Base-by-base conservation (phyloP, 2,329 filamentous ascomycete species). In the Hypoxylon sp. region DNA sequence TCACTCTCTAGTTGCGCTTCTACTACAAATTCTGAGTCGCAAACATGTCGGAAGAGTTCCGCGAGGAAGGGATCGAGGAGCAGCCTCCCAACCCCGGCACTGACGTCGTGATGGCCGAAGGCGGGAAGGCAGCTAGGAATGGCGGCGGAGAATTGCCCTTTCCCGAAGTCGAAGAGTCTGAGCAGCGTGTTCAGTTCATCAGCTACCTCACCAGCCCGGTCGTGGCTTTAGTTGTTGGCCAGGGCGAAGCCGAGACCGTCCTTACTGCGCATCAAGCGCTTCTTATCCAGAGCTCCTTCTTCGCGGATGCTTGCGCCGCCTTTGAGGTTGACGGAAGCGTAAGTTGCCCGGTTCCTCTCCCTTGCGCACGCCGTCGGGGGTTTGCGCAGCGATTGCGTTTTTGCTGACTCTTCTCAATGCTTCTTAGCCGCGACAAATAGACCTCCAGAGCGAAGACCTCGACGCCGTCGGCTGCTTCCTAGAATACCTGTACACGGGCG, bases 261-360 rank as follows among this genome's bases (percentile, higher is more conserved):
- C 82, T 97, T 56, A 88, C 86, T 20, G 91, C 91, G 5, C 93
- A 97, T 74, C 89, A 96, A 76, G 87, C 81, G 2, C 82, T 97
- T 21, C 81, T 98, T 29, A 70, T 78, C 9, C 83, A 88, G 72
- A 94, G 91, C 38, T 90, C 92, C 0, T 92, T 83, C 74, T 91
- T 97, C 70, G 79, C 80, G 9, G 82, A 86, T 18, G 79, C 83
- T 5, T 86, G 88, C 70, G 79, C 81, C 9, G 75, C 82, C 46
- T 89, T 92, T 69, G 78, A 79, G 42, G 80, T 85, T 26, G 83
- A 86, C 48, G 81, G 81, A 43, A 82, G 81, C 56, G 88, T 90
- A 75, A 62, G 84, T 78, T 23, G 27, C 8, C 15, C 13, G 23
- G 29, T 43, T 21, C 23, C 20, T 13, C 13, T n/a, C 23, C 21